Evolutionary conservation across 495 filamentous ascomycete species (phyloP).

Genomic region (Podospora didyma): DNA sequence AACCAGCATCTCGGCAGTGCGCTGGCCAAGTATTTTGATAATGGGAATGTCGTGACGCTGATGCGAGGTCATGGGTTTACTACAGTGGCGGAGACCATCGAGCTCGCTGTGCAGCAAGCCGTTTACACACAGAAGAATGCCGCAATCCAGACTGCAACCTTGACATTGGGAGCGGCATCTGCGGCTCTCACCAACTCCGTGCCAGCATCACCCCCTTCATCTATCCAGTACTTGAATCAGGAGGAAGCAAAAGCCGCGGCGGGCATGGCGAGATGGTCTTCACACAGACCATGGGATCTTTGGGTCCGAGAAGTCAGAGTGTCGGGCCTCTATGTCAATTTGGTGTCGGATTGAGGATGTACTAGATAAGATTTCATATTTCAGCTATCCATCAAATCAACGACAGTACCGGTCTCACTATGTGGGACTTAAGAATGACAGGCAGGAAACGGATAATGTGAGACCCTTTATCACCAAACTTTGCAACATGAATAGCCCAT

Average conservation of each 20-base stretch:
- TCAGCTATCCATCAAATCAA: no score
- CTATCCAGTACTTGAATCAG: slow-evolving; percentile 22
- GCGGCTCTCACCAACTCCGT: slow-evolving; percentile 1
- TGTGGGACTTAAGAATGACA: no score
- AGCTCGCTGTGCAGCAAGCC: slow-evolving; percentile 37
- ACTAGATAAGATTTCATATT: no score
- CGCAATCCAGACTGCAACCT: slow-evolving; percentile 31
- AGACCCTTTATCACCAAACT: no score
- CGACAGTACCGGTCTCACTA: no score
- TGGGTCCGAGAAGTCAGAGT: slow-evolving; percentile 41
- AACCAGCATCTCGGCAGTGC: slow-evolving; percentile 26
- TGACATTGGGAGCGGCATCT: slow-evolving; percentile 14
- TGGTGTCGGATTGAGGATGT: background rate
- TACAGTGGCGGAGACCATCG: slow-evolving; percentile 30
- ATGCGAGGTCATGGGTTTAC: slow-evolving; percentile 51
- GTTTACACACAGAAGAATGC: slow-evolving; percentile 48
- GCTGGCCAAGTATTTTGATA: slow-evolving; percentile 21
- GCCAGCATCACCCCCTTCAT: background rate
- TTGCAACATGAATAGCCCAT: no score
- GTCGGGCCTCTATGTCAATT: slow-evolving; percentile 28
- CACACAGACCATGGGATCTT: slow-evolving; percentile 35
- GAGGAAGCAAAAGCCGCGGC: slow-evolving; percentile 20
- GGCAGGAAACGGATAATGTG: no score
- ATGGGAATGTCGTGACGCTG: slow-evolving; percentile 35
- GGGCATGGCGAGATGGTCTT: slow-evolving; percentile 21